A percentile compares a stretch with the other conserved stretches of the same genome.
Evolutionary conservation across 2,329 filamentous ascomycete genomes (phyloP).

Genomic region (Neophaeococcomyces aloes): DNA sequence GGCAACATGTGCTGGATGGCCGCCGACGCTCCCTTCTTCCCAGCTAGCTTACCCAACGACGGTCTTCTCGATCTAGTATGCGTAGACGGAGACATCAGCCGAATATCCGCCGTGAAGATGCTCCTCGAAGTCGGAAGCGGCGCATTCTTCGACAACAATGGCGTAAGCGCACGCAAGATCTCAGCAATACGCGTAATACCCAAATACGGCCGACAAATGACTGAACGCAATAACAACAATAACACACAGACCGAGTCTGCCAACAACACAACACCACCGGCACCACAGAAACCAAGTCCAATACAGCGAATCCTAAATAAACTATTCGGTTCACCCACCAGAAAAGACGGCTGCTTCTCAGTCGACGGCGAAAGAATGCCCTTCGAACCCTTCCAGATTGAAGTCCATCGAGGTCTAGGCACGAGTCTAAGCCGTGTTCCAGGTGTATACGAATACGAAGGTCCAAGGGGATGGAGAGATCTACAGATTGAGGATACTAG

Average conservation of each 20-base stretch:
- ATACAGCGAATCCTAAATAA: constrained; percentile 8
- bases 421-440: constrained; percentile 71
- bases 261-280: neutral
- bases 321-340: neutral
- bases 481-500: neutral
- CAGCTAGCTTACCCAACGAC: constrained; percentile 69
- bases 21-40: constrained; percentile 75
- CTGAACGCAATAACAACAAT: constrained; percentile 16
- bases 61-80: constrained; percentile 77
- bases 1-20: constrained; percentile 96
- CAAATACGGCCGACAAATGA: constrained; percentile 27
- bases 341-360: constrained; percentile 62
- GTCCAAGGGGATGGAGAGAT: constrained; percentile 20
- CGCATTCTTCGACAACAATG: constrained; percentile 66
- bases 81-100: constrained; percentile 64
- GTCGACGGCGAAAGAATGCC: constrained; percentile 84
- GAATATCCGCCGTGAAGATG: constrained; percentile 55
- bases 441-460: constrained; percentile 55
- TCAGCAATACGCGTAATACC: constrained; percentile 79
- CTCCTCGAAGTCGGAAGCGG: constrained; percentile 62
- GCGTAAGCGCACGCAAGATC: constrained; percentile 74
- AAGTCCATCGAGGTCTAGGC: constrained; percentile 72
- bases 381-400: constrained; percentile 83
- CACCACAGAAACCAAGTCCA: constrained; percentile 2
- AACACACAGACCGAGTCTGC: neutral